phyloP scores from a whole-genome alignment of 495 filamentous ascomycete species.

The Chaetomidium leptoderma region DNA sequence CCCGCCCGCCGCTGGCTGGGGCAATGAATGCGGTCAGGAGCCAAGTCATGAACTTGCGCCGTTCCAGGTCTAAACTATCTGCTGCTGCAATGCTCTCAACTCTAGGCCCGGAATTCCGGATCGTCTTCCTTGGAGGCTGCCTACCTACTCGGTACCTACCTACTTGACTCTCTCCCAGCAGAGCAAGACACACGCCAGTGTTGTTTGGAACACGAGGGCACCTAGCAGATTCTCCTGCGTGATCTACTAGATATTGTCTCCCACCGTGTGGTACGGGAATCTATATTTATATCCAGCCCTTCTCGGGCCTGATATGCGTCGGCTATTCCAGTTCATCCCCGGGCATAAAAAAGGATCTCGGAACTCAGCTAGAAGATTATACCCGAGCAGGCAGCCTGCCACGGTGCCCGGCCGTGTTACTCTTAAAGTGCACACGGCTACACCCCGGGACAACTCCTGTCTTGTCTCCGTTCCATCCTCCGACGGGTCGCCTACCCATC shows the following conservation, averaged over 20 bases:
- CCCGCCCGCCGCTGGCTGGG: not conserved
- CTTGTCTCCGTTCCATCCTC: no score
- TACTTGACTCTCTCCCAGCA: not conserved
- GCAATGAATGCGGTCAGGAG: no score
- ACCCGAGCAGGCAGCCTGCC: not conserved
- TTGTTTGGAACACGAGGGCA: not conserved
- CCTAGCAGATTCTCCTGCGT: not conserved
- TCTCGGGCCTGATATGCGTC: not conserved
- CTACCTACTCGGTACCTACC: no score
- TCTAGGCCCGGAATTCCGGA: not conserved
- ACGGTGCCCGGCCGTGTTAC: not conserved
- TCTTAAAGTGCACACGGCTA: not conserved
- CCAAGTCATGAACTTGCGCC: no score
- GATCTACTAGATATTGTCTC: not conserved
- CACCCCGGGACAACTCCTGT: not conserved
- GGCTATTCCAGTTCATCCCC: not conserved
- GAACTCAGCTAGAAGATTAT: not conserved
- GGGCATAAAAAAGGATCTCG: not conserved
- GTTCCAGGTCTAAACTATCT: not conserved
- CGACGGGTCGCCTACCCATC: not conserved
- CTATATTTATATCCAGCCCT: not conserved
- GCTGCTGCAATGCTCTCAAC: no score
- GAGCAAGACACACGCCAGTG: not conserved
- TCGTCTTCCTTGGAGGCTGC: not conserved
- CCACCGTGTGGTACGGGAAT: not conserved